phyloP scores from a whole-genome alignment of 768 basidiomycete species.

The Dentipellis sp. region DNA sequence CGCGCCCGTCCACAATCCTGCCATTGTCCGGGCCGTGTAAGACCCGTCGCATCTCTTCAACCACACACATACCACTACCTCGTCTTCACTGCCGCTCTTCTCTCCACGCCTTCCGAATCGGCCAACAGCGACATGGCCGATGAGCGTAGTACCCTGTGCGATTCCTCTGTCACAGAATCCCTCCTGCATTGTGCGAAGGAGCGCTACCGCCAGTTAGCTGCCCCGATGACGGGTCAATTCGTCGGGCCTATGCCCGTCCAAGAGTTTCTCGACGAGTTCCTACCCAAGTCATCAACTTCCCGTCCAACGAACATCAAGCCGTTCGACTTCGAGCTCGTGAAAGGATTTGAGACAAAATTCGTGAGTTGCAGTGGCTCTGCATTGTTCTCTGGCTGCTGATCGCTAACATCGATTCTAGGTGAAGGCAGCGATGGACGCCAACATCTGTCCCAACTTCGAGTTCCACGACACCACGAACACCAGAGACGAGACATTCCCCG shows the following conservation, averaged over 20 bases:
- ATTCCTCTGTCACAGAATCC: too few species aligned
- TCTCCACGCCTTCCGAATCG: too few species aligned
- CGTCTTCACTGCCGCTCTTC: too few species aligned
- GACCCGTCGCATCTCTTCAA: too few species aligned
- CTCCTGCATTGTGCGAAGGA: too few species aligned
- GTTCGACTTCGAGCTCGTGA: neutral
- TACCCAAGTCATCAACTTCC: neutral
- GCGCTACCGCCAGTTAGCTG: too few species aligned
- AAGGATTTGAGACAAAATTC: neutral
- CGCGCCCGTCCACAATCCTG: too few species aligned
- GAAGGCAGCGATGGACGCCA: neutral
- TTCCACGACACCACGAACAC: neutral
- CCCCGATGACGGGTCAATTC: conserved; percentile 40
- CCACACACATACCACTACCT: too few species aligned
- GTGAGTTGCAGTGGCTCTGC: neutral
- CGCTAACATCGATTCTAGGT: neutral
- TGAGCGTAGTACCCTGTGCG: too few species aligned
- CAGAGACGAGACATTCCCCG: neutral
- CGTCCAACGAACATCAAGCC: neutral
- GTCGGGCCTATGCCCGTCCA: neutral
- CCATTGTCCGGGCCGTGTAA: too few species aligned
- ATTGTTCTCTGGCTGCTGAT: neutral
- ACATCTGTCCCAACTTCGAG: neutral
- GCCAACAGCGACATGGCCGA: too few species aligned
- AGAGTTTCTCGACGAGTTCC: neutral